Base-by-base conservation (phyloP, 2,329 filamentous ascomycete genomes). In the Sporothrix humicola region DNA sequence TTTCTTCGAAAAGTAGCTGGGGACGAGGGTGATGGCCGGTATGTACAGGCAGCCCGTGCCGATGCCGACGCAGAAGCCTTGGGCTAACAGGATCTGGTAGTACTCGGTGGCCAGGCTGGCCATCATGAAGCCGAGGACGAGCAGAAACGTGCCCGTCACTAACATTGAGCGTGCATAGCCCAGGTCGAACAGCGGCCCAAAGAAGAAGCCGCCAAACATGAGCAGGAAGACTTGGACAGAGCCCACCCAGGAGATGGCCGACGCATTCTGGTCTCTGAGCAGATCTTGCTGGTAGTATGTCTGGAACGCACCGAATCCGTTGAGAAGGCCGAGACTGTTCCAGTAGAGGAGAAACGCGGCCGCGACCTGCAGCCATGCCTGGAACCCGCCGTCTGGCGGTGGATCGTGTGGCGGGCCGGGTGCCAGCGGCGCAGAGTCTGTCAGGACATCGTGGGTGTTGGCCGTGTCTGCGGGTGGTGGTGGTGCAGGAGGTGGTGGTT, bases 1-100 rank as follows among this genome's bases (percentile, higher is more conserved):
- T n/a, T 87, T 86, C n/a, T 80, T 85, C 9, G 82, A 83, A 76
- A 92, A 93, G 72, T 91, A 91, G 0, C 88, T 90, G 15, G 87
- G 83, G 10, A 89, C 81, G 26, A 90, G 80, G n/a, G 86, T 84
- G 48, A 88, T 77, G 20, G 84, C 85, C 44, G 89, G 85, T 61
- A 84, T 83, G 80, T 89, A 88, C 76, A 89, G 81, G 71, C 89
- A 79, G 0, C 88, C 84, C 77, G 83, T 82, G 0, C 89, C 88
- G 0, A 90, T 79, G 0, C 89, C 88, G 37, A 87, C 83, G 59
- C 87, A 88, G 0, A 91, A 75, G 0, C 87, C 89, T 75, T 91
- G 89, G 0, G 84, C 80, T 0, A 88, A 81, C 44, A 87, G 81
- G 0, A 87, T 74, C 63, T 87, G 84, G 82, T 83, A 87, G 77